Conservation (phyloP, 805 yeast genomes). For the Barnettozyma pratensis region DNA sequence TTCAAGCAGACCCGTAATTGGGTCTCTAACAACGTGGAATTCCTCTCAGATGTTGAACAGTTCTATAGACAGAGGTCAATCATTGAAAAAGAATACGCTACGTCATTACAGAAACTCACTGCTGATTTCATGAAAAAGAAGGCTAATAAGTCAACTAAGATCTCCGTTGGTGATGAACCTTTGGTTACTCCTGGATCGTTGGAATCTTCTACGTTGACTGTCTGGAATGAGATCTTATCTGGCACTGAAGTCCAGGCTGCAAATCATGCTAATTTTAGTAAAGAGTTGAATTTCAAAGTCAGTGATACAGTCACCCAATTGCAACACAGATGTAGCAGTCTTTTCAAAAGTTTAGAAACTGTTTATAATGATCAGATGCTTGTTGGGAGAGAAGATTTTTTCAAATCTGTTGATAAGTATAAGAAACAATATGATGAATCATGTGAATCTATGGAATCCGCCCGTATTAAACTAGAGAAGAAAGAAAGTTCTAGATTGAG, state of each 20-base stretch:
- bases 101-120: conserved; percentile 57
- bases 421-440: conserved; percentile 77
- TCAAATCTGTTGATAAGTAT: conserved; percentile 27
- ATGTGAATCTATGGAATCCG: conserved; percentile 75
- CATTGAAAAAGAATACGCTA: conserved; percentile 80
- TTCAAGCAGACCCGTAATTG: conserved; percentile 75
- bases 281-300: conserved; percentile 54
- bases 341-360: conserved; percentile 50
- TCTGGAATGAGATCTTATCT: conserved; percentile 84
- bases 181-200: conserved; percentile 91
- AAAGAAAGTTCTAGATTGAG: conserved; percentile 43
- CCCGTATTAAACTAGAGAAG: conserved; percentile 69
- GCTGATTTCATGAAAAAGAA: conserved; percentile 71
- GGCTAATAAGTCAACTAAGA: conserved; percentile 55
- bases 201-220: conserved; percentile 78
- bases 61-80: conserved; percentile 81
- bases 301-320: conserved; percentile 56
- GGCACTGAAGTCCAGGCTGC: conserved; percentile 78
- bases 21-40: conserved; percentile 66
- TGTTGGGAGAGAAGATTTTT: conserved; percentile 32
- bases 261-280: conserved; percentile 55
- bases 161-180: conserved; percentile 91
- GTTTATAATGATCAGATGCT: conserved; percentile 52
- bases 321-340: conserved; percentile 45
- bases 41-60: conserved; percentile 73